Base-by-base conservation (phyloP, 805 yeast species). In the Nakazawaea anatomiae region DNA sequence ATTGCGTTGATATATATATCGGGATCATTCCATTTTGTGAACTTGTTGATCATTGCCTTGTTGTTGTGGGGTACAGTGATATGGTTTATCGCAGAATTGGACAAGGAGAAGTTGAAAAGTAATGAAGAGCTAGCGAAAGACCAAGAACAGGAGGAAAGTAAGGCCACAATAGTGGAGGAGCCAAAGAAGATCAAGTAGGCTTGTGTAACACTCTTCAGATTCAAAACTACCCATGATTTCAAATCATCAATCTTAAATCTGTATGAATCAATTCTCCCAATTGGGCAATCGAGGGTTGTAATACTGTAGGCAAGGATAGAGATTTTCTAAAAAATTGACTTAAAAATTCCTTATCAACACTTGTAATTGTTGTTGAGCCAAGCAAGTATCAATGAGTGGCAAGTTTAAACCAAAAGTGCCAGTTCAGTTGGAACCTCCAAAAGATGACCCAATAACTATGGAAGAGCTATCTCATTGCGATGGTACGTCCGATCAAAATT, bases 21-120 rank as follows among this genome's bases (percentile, higher is more conserved):
- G 34, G 71, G 80, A 30, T 78, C 84, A 10, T 77, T 87, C 51
- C 99, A 94, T 66, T 80, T 77, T 58, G 58, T 77, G 49, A 80
- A 79, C 55, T 67, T 80, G 46, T 64, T 78, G 41, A 60, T 66
- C 10, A 67, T 69, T 34, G 62, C 72, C 0, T 50, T 77, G 6
- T 69, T 82, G 18, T 72, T 94, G 28, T 94, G 96, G 87, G 85
- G 73, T 0, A 75, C 87, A 1, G 83, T 92, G 48, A 79, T 90
- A 11, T 94, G 99, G 99, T 94, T 92, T 62, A 79, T 91, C 11
- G 63, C 65, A 9, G 97, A 91, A 66, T 64, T 89, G 50, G 71
- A 74, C 41, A 63, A 62, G 47, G 77, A 69, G 47, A 73, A 77
- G 60, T 64, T 77, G 58, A 74, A 76, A 60, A 65, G 70, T 18